These are phyloP conservation scores for Kluyveromyces siamensis DNA, from an alignment of 805 yeast species.

Conservation along the genomic window DNA sequence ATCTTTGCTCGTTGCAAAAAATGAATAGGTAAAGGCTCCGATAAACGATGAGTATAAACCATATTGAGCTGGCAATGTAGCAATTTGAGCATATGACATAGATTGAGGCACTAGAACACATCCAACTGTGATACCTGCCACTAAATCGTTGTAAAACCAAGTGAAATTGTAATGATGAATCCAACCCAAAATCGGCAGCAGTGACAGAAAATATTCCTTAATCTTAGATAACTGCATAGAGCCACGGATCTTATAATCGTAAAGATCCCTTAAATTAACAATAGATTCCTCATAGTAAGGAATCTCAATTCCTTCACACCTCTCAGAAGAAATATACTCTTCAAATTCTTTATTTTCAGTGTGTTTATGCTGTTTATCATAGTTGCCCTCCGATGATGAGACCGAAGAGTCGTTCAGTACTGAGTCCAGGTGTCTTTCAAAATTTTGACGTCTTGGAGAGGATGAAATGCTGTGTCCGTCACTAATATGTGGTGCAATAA, in stretches of 20 bases:
- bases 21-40: constrained; percentile 80
- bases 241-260: constrained; percentile 12
- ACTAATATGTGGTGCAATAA: constrained; percentile 2
- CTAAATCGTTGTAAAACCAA: constrained; percentile 76
- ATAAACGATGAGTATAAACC: constrained; percentile 89
- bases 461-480: background rate
- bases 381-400: background rate
- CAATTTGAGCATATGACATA: constrained; percentile 89
- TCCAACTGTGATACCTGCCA: constrained; percentile 92
- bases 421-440: background rate
- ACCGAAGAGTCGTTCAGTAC: background rate
- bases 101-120: constrained; percentile 90
- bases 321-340: background rate
- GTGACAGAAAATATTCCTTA: constrained; percentile 44
- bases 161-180: constrained; percentile 68
- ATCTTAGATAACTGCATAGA: constrained; percentile 28
- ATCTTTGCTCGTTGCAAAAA: constrained; percentile 92
- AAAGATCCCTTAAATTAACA: constrained; percentile 16
- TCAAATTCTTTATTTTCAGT: background rate
- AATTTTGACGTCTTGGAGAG: background rate
- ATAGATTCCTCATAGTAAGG: constrained; percentile 15
- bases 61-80: constrained; percentile 70
- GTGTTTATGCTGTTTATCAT: background rate
- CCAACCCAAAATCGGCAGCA: constrained; percentile 83
- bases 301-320: background rate